These are phyloP conservation scores for Ophiostoma fasciatum DNA, from an alignment of 2,329 filamentous ascomycete genomes.

Conservation along the genomic window DNA sequence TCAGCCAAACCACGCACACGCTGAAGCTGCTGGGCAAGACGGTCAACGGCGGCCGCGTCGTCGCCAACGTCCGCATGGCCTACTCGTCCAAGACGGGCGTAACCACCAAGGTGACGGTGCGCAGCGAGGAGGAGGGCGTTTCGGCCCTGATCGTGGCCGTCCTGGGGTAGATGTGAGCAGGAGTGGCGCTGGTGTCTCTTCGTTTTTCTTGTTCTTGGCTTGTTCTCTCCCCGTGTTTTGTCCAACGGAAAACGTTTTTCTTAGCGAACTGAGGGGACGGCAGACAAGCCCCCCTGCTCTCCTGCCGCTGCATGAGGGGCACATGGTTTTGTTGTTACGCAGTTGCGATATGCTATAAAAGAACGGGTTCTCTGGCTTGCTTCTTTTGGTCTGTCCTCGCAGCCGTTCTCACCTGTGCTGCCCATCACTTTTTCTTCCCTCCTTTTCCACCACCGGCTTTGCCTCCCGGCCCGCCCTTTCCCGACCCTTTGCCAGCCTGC, in stretches of 20 bases:
- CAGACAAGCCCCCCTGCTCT: no score
- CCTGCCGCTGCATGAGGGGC: no score
- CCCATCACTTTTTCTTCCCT: conserved; percentile 1
- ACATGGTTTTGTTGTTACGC: no score
- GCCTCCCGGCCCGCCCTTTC: neutral
- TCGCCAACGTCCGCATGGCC: conserved; percentile 80
- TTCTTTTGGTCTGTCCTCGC: no score
- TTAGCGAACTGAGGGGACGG: no score
- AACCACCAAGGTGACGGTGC: conserved; percentile 85
- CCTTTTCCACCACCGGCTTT: conserved; percentile 2
- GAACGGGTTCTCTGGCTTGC: no score
- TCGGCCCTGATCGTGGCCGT: conserved; percentile 72
- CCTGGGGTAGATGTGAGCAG: conserved; percentile 46
- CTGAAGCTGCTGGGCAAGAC: conserved; percentile 96
- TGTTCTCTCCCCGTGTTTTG: neutral
- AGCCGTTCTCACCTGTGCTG: neutral
- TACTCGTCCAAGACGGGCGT: conserved; percentile 86
- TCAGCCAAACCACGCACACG: conserved; percentile 81
- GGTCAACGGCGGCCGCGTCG: conserved; percentile 76
- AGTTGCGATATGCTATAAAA: no score
- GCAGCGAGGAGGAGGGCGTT: conserved; percentile 86
- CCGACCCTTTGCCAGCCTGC: neutral
- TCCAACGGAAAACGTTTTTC: no score
- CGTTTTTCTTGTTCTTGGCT: neutral
- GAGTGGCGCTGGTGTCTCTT: neutral